Evolutionary conservation across 2,329 filamentous ascomycete genomes (phyloP).

Genomic region (Lecanicillium sp.): DNA sequence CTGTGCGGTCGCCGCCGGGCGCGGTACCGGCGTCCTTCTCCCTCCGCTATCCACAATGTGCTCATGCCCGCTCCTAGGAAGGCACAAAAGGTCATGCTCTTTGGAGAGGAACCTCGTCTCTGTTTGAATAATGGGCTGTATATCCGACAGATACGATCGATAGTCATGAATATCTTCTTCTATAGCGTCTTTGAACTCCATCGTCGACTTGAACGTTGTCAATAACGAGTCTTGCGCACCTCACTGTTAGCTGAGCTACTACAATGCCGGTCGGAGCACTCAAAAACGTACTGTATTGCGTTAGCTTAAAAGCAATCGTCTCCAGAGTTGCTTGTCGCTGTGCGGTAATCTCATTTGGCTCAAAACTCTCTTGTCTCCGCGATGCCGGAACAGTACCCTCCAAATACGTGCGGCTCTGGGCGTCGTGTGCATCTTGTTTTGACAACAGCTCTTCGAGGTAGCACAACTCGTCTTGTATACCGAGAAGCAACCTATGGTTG

Average conservation of each 20-base stretch:
- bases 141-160: constrained; percentile 46
- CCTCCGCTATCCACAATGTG: constrained; percentile 1
- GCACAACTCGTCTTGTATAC: constrained; percentile 77
- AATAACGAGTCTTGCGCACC: constrained; percentile 31
- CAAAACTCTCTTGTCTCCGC: constrained; percentile 46
- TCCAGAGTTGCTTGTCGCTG: constrained; percentile 53
- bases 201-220: neutral
- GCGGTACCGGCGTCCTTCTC: neutral
- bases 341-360: constrained; percentile 49
- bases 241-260: constrained; percentile 32
- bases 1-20: neutral
- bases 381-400: constrained; percentile 49
- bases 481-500: constrained; percentile 73
- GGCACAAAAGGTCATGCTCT: constrained; percentile 45
- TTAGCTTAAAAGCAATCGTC: constrained; percentile 57
- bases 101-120: constrained; percentile 55
- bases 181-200: constrained; percentile 1
- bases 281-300: constrained; percentile 60
- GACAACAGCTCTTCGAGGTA: constrained; percentile 75
- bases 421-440: constrained; percentile 54
- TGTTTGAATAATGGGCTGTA: constrained; percentile 46
- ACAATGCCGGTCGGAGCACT: neutral
- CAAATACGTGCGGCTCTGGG: constrained; percentile 34
- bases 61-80: constrained; percentile 10
- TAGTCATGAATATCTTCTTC: constrained; percentile 27